These are phyloP conservation scores for Candida lessepsii DNA, from an alignment of 805 yeast species.

Conservation along the genomic window DNA sequence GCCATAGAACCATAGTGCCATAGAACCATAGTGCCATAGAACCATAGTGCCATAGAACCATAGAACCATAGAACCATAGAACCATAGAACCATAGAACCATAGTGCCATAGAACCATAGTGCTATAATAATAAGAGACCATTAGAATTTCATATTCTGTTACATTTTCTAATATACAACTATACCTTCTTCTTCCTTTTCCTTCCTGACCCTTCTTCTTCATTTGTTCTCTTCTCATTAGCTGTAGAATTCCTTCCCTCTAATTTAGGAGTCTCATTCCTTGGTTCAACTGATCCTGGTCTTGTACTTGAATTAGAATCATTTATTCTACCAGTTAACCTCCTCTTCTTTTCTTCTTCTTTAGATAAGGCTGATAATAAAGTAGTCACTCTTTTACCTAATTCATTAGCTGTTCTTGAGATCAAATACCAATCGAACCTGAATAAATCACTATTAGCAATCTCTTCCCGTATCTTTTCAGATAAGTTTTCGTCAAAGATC, in stretches of 20 bases:
- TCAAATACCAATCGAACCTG: constrained; percentile 71
- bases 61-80: too few relatives aligned
- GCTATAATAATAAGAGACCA: neutral
- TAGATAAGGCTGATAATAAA: constrained; percentile 61
- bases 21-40: too few relatives aligned
- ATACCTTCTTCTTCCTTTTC: constrained; percentile 9
- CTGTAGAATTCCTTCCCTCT: neutral
- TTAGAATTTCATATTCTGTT: neutral
- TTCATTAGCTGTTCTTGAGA: constrained; percentile 71
- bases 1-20: too few relatives aligned
- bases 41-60: too few relatives aligned
- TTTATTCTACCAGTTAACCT: constrained; percentile 19
- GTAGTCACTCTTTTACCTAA: constrained; percentile 69
- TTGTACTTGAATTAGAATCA: constrained; percentile 25
- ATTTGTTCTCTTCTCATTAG: constrained; percentile 3
- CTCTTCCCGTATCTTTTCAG: constrained; percentile 65
- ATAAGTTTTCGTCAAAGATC: constrained; percentile 53
- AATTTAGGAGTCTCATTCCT: constrained; percentile 6
- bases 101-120: too few relatives aligned
- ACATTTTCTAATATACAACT: constrained; percentile 4
- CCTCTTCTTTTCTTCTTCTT: constrained; percentile 60
- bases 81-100: too few relatives aligned
- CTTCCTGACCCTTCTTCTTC: constrained; percentile 4
- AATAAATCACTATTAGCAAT: constrained; percentile 58
- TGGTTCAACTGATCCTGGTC: constrained; percentile 40